These are phyloP conservation scores for Boechera retrofracta DNA, from an alignment of 345 rosid species.

Conservation along the genomic window DNA sequence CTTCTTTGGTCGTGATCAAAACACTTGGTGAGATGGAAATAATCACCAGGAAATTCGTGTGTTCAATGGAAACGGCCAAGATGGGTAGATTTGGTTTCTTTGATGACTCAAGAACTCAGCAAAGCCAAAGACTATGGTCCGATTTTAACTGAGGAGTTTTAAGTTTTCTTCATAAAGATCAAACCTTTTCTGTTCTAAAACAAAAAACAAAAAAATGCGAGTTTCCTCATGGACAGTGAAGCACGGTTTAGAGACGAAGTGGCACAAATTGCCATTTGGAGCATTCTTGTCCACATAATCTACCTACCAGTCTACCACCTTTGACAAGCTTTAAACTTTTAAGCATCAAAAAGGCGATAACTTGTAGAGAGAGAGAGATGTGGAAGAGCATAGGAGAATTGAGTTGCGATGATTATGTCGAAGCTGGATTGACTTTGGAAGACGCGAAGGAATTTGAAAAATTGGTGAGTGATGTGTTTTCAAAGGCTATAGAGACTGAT, in stretches of 20 bases:
- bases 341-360: not conserved
- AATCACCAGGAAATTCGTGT: not conserved
- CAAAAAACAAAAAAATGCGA: not conserved
- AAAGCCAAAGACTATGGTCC: conserved; percentile 33
- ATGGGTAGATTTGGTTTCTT: conserved; percentile 23
- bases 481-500: conserved; percentile 40
- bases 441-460: conserved; percentile 53
- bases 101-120: not conserved
- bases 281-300: conserved; percentile 19
- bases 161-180: not conserved
- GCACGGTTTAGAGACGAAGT: not conserved
- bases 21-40: not conserved
- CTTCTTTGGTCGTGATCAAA: too few relatives aligned
- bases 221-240: not conserved
- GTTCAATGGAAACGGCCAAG: conserved; percentile 5
- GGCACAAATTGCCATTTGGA: not conserved
- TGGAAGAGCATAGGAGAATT: conserved; percentile 53
- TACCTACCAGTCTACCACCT: conserved; percentile 20
- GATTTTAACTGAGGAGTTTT: not conserved
- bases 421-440: conserved; percentile 55
- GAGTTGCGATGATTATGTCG: conserved; percentile 55
- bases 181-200: not conserved
- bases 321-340: not conserved
- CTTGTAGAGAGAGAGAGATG: conserved; percentile 32
- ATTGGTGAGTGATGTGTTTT: conserved; percentile 45